These are phyloP conservation scores for Breviolum minutum DNA, from an alignment of 73 alveolate species.

Conservation along the genomic window DNA sequence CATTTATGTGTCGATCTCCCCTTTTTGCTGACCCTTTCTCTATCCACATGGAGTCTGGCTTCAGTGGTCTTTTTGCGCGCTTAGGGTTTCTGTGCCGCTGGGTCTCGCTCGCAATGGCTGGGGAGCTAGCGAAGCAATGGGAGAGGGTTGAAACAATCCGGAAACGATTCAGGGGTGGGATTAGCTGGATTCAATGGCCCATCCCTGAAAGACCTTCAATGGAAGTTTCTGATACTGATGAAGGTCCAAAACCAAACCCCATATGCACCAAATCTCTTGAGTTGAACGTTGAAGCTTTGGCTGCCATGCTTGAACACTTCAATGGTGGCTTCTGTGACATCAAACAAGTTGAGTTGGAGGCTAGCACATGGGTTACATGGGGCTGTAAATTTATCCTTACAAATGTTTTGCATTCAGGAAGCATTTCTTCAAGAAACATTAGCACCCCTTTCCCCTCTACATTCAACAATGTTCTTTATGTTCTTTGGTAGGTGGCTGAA, in stretches of 20 bases:
- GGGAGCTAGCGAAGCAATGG: neutral
- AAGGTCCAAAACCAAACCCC: neutral
- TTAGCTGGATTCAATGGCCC: slow-evolving; percentile 11
- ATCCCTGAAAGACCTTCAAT: neutral
- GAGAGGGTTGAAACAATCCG: neutral
- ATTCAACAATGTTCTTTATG: no score
- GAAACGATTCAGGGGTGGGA: neutral
- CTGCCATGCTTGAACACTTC: neutral
- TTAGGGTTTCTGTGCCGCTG: no score
- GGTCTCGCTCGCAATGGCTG: neutral
- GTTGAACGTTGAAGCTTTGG: neutral
- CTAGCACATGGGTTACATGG: neutral
- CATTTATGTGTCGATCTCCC: no score
- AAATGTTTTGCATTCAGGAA: neutral
- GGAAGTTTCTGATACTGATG: neutral
- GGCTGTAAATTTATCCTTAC: neutral
- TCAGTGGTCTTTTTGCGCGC: no score
- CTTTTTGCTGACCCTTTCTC: no score
- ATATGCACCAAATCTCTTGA: neutral
- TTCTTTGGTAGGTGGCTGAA: no score
- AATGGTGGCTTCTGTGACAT: neutral
- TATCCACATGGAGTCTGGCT: no score
- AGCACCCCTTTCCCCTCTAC: neutral
- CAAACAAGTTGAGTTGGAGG: neutral
- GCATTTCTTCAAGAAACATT: neutral